Base-by-base conservation (phyloP, 768 basidiomycete genomes). In the Chalciporus piperatus region DNA sequence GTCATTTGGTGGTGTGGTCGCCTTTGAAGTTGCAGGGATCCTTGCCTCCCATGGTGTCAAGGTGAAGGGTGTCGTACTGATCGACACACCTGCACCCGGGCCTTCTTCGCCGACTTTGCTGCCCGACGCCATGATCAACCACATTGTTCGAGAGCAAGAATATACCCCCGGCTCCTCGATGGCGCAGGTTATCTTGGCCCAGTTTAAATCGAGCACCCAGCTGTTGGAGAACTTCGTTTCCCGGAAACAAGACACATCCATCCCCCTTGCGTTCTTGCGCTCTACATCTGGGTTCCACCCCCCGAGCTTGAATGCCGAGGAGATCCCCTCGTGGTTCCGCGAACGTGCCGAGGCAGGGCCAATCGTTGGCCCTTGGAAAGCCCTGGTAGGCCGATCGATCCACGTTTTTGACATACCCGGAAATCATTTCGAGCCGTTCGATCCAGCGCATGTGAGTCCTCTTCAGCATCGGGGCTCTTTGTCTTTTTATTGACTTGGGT, bases 1-100 rank as follows among this genome's bases (percentile, higher is more conserved):
- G 87, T 90, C 87, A 3, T 86, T 90, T 55, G 87, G 87, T 12
- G 87, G 87, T 2, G 81, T 87, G 4, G 79, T 81, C 0, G 85
- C 87, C 0, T 88, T 81, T 58, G 87, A 88, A 59, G 68, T 80
- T 3, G 79, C 82, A 16, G 75, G 74, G 1, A 77, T 78, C 23
- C 75, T 89, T 16, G 6, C 12, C 12, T 14, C 45, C 1, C 69
- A 60, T 5, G 80, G 77, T 3, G 57, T 76, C 9, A 45, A 55
- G 1, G 80, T 85, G 19, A 69, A 70, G 45, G 88, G 85, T 0
- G 69, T 89, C 40, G 56, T 88, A 9, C 70, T 88, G 52, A 82
- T 90, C 57, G 88, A 89, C 61, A 74, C 84, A 0, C 85, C 88
- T 0, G 70, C 74, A 50, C 87, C n/a, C n/a, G n/a, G n/a, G n/a